These are phyloP conservation scores for Hymenochaete sp. DNA, from an alignment of 1,284 basidiomycete species.

Conservation along the genomic window DNA sequence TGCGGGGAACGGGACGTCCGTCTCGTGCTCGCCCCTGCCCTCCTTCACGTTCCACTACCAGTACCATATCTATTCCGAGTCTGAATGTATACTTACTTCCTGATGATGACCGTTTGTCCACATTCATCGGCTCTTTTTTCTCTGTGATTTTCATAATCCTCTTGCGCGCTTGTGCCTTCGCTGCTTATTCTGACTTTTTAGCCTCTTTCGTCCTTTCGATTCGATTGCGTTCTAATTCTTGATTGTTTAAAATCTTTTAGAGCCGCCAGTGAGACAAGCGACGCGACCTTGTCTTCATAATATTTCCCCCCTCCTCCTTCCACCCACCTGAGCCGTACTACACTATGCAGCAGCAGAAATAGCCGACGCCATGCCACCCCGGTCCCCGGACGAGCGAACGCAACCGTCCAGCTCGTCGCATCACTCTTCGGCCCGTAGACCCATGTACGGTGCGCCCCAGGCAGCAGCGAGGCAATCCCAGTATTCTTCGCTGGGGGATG, in stretches of 20 bases:
- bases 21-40: background rate
- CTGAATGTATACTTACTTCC: too few relatives aligned
- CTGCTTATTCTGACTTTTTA: slow-evolving; percentile 4
- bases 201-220: slow-evolving; percentile 8
- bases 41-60: too few relatives aligned
- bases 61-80: too few relatives aligned
- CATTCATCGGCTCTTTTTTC: slow-evolving; percentile 5
- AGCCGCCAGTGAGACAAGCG: too few relatives aligned
- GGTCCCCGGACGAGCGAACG: slow-evolving; percentile 7
- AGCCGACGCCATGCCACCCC: slow-evolving; percentile 12
- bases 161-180: slow-evolving; percentile 1
- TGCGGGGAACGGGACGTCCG: too few relatives aligned
- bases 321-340: too few relatives aligned
- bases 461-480: slow-evolving; percentile 12
- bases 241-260: slow-evolving; percentile 10
- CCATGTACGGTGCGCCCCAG: slow-evolving; percentile 11
- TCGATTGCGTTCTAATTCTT: slow-evolving; percentile 13
- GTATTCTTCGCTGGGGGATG: slow-evolving; percentile 18
- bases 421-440: slow-evolving; percentile 5
- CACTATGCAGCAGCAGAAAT: background rate
- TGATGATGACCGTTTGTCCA: slow-evolving; percentile 10
- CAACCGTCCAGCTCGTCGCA: slow-evolving; percentile 3
- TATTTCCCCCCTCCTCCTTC: too few relatives aligned
- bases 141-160: slow-evolving; percentile 3
- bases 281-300: too few relatives aligned